Evolutionary conservation across 2,329 filamentous ascomycete species (phyloP).

Genomic region (Thermomyces lanuginosus): DNA sequence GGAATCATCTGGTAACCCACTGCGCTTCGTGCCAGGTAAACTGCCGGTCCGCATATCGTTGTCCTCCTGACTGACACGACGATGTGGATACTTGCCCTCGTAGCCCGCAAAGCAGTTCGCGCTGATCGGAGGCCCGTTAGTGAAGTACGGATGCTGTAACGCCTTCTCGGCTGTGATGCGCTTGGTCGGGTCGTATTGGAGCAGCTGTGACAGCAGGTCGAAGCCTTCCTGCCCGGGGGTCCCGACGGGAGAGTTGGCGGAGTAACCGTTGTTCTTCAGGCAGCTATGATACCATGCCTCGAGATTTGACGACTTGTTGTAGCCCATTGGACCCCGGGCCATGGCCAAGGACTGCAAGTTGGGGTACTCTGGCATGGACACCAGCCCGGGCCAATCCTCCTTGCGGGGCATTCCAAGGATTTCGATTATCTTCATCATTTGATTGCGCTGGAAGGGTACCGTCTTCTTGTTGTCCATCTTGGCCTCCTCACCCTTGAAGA

Average conservation of each 20-base stretch:
- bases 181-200: conserved; percentile 86
- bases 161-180: conserved; percentile 76
- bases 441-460: conserved; percentile 90
- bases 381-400: conserved; percentile 71
- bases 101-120: conserved; percentile 83
- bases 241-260: conserved; percentile 32
- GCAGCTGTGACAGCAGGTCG: conserved; percentile 60
- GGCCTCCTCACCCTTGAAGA: conserved; percentile 96
- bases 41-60: conserved; percentile 89
- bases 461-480: conserved; percentile 99
- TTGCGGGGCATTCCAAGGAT: conserved; percentile 83
- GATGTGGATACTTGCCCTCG: conserved; percentile 73
- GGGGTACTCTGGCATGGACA: conserved; percentile 70
- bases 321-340: conserved; percentile 30
- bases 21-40: conserved; percentile 78
- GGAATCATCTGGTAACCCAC: conserved; percentile 66
- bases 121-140: conserved; percentile 49
- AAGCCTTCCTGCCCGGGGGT: conserved; percentile 62
- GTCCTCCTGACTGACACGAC: conserved; percentile 83
- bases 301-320: conserved; percentile 41
- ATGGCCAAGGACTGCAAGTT: conserved; percentile 44
- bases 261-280: conserved; percentile 42
- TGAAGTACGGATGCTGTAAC: conserved; percentile 81
- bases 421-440: conserved; percentile 98
- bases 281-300: conserved; percentile 69